Evolutionary conservation across 139 green algal species (phyloP).

Genomic region (Volvox reticuliferus): DNA sequence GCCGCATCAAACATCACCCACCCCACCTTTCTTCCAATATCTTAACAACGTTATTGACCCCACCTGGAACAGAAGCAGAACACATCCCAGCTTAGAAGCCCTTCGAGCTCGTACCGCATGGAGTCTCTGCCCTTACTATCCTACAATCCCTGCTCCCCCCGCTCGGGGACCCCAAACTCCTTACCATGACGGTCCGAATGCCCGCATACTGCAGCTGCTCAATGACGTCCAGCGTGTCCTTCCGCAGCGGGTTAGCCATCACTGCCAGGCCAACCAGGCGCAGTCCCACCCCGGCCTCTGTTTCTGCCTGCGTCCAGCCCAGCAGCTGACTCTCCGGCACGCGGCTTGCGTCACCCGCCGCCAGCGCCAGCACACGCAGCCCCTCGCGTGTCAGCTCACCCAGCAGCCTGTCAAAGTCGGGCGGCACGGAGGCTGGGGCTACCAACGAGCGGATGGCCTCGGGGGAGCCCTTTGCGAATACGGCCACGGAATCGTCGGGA

Average conservation of each 20-base stretch:
- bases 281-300: conserved; percentile 50
- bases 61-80: no score
- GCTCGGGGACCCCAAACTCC: not conserved
- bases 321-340: conserved; percentile 23
- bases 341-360: conserved; percentile 36
- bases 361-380: conserved; percentile 70
- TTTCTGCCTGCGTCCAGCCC: conserved; percentile 49
- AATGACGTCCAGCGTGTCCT: conserved; percentile 55
- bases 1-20: no score
- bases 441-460: conserved; percentile 70
- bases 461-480: conserved; percentile 73
- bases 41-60: no score
- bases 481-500: conserved; percentile 35
- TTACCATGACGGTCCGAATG: conserved; percentile 63
- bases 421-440: conserved; percentile 56
- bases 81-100: no score
- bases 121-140: no score
- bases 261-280: conserved; percentile 65
- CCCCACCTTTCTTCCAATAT: no score
- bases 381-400: conserved; percentile 71
- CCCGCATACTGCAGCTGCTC: conserved; percentile 57
- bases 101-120: no score
- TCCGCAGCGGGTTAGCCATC: conserved; percentile 68
- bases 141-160: no score
- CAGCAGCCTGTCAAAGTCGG: conserved; percentile 74